These are phyloP conservation scores for Obba rivulosa DNA, from an alignment of 768 basidiomycete species.

Conservation along the genomic window DNA sequence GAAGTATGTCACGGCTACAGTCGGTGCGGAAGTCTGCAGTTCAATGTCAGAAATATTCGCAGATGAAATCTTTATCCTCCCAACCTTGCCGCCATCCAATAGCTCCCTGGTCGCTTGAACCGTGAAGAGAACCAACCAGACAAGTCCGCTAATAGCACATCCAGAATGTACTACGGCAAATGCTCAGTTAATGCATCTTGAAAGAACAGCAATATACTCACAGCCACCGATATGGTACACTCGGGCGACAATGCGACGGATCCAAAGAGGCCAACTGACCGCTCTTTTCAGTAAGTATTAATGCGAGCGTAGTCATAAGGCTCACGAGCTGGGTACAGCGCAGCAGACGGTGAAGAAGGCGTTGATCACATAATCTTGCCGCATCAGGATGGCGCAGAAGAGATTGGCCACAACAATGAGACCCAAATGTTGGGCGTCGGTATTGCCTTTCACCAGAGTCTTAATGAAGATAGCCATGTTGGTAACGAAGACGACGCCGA, in stretches of 20 bases:
- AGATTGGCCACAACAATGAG: constrained; percentile 40
- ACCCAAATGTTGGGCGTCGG: constrained; percentile 28
- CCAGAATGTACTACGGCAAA: constrained; percentile 42
- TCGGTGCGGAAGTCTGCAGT: constrained; percentile 39
- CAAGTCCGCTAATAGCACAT: constrained; percentile 46
- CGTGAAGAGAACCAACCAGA: constrained; percentile 49
- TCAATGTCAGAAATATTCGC: constrained; percentile 38
- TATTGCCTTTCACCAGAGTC: constrained; percentile 14
- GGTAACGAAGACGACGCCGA: constrained; percentile 45
- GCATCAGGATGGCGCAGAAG: constrained; percentile 37
- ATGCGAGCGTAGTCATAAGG: constrained; percentile 2
- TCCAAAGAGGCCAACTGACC: constrained; percentile 48
- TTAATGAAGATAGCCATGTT: constrained; percentile 48
- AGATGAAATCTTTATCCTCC: constrained; percentile 33
- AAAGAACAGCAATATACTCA: constrained; percentile 27
- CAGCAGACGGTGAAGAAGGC: constrained; percentile 49
- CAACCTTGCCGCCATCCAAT: constrained; percentile 29
- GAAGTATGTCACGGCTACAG: constrained; percentile 45
- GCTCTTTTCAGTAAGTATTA: constrained; percentile 13
- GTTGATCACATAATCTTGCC: constrained; percentile 54
- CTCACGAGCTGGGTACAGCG: constrained; percentile 44
- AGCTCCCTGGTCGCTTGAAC: constrained; percentile 48
- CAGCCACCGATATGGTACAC: constrained; percentile 56
- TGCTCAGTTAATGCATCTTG: constrained; percentile 23
- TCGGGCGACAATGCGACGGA: constrained; percentile 48